phyloP scores from a whole-genome alignment of 2,329 filamentous ascomycete genomes.

The Mollisia scopiformis region DNA sequence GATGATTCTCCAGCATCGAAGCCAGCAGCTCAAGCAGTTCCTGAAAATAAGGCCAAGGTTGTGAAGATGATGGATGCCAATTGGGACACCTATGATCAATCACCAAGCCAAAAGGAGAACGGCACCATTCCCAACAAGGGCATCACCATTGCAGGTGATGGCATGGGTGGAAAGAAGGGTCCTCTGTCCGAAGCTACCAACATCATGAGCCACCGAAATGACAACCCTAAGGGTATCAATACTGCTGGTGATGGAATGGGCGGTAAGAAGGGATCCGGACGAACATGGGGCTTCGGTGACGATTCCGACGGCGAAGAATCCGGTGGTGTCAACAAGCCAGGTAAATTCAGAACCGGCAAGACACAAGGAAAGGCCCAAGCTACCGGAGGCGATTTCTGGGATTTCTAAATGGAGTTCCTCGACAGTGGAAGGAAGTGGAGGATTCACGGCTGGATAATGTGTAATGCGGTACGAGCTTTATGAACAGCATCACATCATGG shows the following conservation, averaged over 20 bases:
- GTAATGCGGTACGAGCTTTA: slow-evolving; percentile 25
- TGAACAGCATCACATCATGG: slow-evolving; percentile 17
- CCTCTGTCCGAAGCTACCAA: slow-evolving; percentile 52
- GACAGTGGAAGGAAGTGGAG: neutral
- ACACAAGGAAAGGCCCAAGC: slow-evolving; percentile 29
- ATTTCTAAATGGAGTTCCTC: slow-evolving; percentile 33
- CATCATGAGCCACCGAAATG: slow-evolving; percentile 20
- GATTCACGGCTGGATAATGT: slow-evolving; percentile 26
- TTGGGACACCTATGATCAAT: slow-evolving; percentile 60
- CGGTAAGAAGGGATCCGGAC: slow-evolving; percentile 31
- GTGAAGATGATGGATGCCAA: slow-evolving; percentile 74
- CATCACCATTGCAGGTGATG: slow-evolving; percentile 51
- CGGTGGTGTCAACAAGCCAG: slow-evolving; percentile 22
- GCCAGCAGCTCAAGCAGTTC: slow-evolving; percentile 46
- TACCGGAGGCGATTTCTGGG: slow-evolving; percentile 40
- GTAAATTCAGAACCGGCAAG: slow-evolving; percentile 33
- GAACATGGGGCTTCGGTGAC: slow-evolving; percentile 60
- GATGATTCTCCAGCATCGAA: slow-evolving; percentile 64
- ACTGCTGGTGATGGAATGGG: slow-evolving; percentile 34
- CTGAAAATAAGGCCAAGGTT: slow-evolving; percentile 67
- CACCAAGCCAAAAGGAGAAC: slow-evolving; percentile 52
- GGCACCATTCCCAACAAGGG: slow-evolving; percentile 30
- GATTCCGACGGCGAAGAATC: slow-evolving; percentile 48
- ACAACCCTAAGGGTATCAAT: slow-evolving; percentile 31
- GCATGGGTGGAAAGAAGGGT: slow-evolving; percentile 40